phyloP scores from a whole-genome alignment of 2,329 filamentous ascomycete species.

The Decorospora gaudefroyi region DNA sequence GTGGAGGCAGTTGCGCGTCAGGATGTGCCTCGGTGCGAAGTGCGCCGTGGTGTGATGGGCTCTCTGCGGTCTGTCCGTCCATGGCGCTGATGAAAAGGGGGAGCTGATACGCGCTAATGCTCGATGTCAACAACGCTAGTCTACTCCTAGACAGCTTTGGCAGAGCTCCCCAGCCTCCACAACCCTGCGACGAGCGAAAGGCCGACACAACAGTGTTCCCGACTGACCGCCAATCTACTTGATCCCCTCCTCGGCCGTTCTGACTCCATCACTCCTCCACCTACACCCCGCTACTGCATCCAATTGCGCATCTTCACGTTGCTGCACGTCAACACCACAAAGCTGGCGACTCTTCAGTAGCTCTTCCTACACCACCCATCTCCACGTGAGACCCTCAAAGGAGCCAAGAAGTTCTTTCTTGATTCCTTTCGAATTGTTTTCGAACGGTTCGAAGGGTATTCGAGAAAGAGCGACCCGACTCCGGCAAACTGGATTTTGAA shows the following conservation, averaged over 20 bases:
- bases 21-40: constrained; percentile 32
- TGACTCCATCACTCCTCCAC: constrained; percentile 44
- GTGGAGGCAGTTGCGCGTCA: constrained; percentile 23
- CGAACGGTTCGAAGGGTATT: constrained; percentile 62
- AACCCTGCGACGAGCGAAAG: constrained; percentile 26
- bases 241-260: constrained; percentile 38
- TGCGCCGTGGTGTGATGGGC: constrained; percentile 12
- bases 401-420: constrained; percentile 62
- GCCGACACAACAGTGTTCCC: constrained; percentile 35
- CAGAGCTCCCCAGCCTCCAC: constrained; percentile 25
- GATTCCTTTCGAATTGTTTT: constrained; percentile 65
- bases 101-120: constrained; percentile 31
- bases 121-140: constrained; percentile 26
- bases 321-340: constrained; percentile 35
- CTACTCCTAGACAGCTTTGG: constrained; percentile 32
- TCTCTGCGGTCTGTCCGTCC: constrained; percentile 7
- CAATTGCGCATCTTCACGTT: constrained; percentile 44
- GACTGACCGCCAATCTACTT: constrained; percentile 44
- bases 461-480: constrained; percentile 75
- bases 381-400: constrained; percentile 42
- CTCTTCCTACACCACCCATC: constrained; percentile 23
- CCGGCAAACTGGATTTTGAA: constrained; percentile 99
- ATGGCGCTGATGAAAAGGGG: constrained; percentile 26
- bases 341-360: constrained; percentile 40
- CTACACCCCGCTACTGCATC: constrained; percentile 46